Base-by-base conservation (phyloP, 139 green algal genomes). In the Zygnema cylindricum region DNA sequence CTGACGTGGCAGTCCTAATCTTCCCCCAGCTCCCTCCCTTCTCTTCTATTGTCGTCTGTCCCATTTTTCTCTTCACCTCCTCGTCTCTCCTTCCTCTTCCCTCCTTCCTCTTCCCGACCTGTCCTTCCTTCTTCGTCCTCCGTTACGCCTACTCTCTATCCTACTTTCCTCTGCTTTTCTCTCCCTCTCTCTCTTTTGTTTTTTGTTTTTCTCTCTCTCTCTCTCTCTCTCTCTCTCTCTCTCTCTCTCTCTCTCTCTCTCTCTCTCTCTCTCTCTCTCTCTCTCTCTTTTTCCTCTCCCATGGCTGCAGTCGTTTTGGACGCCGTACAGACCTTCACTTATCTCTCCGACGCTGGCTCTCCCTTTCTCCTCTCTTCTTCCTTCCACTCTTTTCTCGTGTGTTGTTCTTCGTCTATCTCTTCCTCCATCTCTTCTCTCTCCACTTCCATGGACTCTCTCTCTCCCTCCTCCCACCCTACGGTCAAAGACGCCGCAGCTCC, bases 181-280 rank as follows among this genome's bases (percentile, higher is more conserved):
- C 71, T 79, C 71, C 38, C 71, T 79, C 71, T 3, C 71, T 79
- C 71, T 79, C 7, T 79, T 16, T 16, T 16, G 49, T 16, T 7
- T 16, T 7, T 16, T 16, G 7, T 63, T 25, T 16, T 63, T 16
- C 7, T 63, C 71, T n/a, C 71, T 16, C 16, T 79, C 71, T 16
- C 16, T 16, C 71, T n/a, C 7, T 16, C 71, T 79, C 71, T 79
- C 71, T 79, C 71, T 79, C 71, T 79, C 71, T 16, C 3, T 16
- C 71, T 79, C 71, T 79, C 71, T 79, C 71, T 16, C 71, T 79
- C 16, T 16, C 71, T 54, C 71, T 3, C 36, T 16, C 36, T 43
- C 7, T 23, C 36, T 43, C 7, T 43, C 7, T 3, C 36, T 43
- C 25, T 73, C 30, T 73, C 57, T 73, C 57, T 73, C 57, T 35